Conservation (phyloP, 1,284 basidiomycete genomes). For the Cronartium ribicola region DNA sequence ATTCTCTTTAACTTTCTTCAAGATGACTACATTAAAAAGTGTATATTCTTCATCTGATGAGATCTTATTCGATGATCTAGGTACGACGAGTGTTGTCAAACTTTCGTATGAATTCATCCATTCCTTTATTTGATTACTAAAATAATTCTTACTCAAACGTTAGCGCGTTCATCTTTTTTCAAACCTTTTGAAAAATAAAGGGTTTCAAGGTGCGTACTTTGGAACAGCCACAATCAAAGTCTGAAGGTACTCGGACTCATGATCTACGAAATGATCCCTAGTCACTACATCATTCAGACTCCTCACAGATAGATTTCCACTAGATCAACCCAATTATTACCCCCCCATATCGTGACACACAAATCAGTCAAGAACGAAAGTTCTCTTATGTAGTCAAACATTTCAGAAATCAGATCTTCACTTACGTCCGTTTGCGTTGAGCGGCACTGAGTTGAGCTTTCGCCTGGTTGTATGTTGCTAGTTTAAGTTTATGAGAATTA, state of each 20-base stretch:
- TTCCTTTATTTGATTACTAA: conserved; percentile 74
- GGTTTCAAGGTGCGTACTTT: conserved; percentile 59
- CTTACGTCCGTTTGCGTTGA: conserved; percentile 88
- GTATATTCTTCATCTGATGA: conserved; percentile 77
- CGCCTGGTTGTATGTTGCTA: conserved; percentile 85
- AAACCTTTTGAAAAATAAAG: not conserved
- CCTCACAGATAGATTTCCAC: conserved; percentile 86
- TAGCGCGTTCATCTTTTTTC: not conserved
- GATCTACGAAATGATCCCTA: conserved; percentile 70
- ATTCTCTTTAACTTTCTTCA: conserved; percentile 85
- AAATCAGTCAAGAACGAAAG: not conserved
- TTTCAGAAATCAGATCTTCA: conserved; percentile 37
- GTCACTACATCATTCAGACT: conserved; percentile 81
- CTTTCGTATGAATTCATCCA: conserved; percentile 89
- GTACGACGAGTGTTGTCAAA: conserved; percentile 83
- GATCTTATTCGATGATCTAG: conserved; percentile 68
- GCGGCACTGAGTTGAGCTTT: conserved; percentile 90
- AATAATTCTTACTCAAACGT: not conserved
- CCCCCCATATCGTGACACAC: not conserved
- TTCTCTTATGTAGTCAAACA: not conserved
- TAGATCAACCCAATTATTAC: conserved; percentile 51
- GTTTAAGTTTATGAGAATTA: conserved; percentile 62
- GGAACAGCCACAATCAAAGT: conserved; percentile 91
- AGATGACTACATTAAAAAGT: conserved; percentile 82
- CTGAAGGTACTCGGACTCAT: conserved; percentile 85